Base-by-base conservation (phyloP, 257 asterid genomes). In the Eustoma russellianum region DNA sequence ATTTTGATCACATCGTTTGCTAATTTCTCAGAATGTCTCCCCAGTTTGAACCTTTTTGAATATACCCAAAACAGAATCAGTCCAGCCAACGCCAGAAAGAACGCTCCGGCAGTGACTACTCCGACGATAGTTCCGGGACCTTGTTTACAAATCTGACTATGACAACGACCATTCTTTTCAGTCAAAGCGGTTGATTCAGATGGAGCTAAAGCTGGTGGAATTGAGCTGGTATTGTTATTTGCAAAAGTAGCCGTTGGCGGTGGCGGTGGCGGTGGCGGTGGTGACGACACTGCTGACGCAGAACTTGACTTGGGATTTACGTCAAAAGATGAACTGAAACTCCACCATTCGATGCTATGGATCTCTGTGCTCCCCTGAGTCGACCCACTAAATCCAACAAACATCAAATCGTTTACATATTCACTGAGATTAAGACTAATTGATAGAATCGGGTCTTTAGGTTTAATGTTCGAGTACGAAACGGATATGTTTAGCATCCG, bases 361-460 rank as follows among this genome's bases (percentile, higher is more conserved):
- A 66, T 66, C 69, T 86, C 96, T 0, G 96, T 86, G 55, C 96
- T 86, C 50, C 96, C 96, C 70, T 86, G 96, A 51, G 96, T 86
- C 17, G 96, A 83, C 54, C 83, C 94, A 45, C 84, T 57, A 54
- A 86, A 81, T 18, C 96, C 96, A 17, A 83, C 92, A 33, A 76
- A 86, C 88, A 79, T 81, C 67, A 75, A 79, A 62, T 86, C 96
- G 41, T 69, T 66, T 33, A 59, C 70, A 48, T 83, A 79, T 28
- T 75, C 82, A 33, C 48, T 61, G 24, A 86, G 73, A 72, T 83
- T 78, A 0, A 86, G 17, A 16, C 49, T 50, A 18, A 79, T 56
- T 18, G 90, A 73, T 24, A 86, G 24, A 17, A 83, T 35, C 9
- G 96, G 84, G 13, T 70, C 79, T n/a, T 75, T 77, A 6, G 96